These are phyloP conservation scores for Fusarium lateritium DNA, from an alignment of 2,329 filamentous ascomycete genomes.

Conservation along the genomic window DNA sequence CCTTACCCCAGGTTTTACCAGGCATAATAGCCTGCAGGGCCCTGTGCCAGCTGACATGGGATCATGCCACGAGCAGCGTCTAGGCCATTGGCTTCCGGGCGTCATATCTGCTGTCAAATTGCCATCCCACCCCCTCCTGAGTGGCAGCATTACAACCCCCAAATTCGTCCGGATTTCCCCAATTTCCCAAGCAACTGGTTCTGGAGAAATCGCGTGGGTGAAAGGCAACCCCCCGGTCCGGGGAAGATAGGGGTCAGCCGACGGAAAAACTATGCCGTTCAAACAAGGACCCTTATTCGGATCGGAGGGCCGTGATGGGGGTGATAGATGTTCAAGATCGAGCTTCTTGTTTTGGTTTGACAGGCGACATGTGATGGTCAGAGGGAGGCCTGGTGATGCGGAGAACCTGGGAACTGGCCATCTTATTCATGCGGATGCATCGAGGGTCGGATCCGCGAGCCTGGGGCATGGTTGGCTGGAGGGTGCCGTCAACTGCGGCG, in stretches of 20 bases:
- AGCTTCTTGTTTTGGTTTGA: constrained; percentile 38
- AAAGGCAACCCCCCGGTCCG: constrained; percentile 28
- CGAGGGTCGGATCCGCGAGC: constrained; percentile 41
- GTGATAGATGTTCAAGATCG: constrained; percentile 19
- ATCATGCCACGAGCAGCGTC: constrained; percentile 32
- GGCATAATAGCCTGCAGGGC: constrained; percentile 26
- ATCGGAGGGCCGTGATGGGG: constrained; percentile 40
- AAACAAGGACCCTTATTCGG: constrained; percentile 35
- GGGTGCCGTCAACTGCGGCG: no score
- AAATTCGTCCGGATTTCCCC: constrained; percentile 41
- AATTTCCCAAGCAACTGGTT: constrained; percentile 39
- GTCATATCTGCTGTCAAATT: constrained; percentile 16
- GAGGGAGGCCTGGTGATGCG: constrained; percentile 43
- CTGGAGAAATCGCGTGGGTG: constrained; percentile 17
- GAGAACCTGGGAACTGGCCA: constrained; percentile 39
- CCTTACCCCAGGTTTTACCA: constrained; percentile 39
- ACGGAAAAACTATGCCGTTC: constrained; percentile 42
- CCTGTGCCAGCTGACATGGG: constrained; percentile 34
- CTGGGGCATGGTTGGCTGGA: constrained; percentile 13
- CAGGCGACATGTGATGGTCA: constrained; percentile 41
- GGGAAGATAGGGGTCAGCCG: constrained; percentile 39
- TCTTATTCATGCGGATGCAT: constrained; percentile 42
- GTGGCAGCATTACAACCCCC: constrained; percentile 17
- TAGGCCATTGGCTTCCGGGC: constrained; percentile 19
- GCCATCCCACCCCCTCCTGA: constrained; percentile 5